Base-by-base conservation (phyloP, 169 alveolate species). In the Babesia bigemina region DNA sequence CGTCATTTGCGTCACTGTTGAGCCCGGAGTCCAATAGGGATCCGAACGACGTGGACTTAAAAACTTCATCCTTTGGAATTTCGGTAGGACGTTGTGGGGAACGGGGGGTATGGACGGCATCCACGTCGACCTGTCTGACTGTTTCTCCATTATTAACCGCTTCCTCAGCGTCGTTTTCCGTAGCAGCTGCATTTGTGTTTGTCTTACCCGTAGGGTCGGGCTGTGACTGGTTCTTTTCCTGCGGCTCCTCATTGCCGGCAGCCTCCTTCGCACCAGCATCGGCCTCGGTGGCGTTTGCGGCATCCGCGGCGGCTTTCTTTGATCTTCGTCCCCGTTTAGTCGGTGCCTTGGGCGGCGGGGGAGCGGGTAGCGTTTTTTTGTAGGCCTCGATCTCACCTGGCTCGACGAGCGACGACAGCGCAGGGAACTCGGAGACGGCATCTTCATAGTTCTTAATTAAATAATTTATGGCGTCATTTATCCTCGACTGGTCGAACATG, bases 381-480 rank as follows among this genome's bases (percentile, higher is more conserved):
- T 16, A 67, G 11, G 36, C 76, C 36, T 67, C 76, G 6, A 55
- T 55, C 44, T 67, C 76, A 44, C 45, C 24, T 3, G 58, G 49
- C 52, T 67, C 67, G 7, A 67, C 67, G n/a, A 67, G 65, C 22
- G 63, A 24, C 8, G 76, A 48, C 49, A 67, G 45, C n/a, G 19
- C 60, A 7, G 71, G 79, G 65, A 44, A 60, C 42, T 62, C 62
- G 21, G 45, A 6, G 42, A 71, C 49, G 44, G 78, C 53, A 0
- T 85, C 79, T n/a, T 79, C 65, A 22, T 79, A 65, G 62, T 85
- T 28, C 21, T 56, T 42, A 22, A 87, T 75, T 67, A 88, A 91
- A 7, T 92, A 84, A 39, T 83, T 60, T 63, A 89, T 84, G 16
- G 95, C 96, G 63, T 66, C 75, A 53, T 86, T 92, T 13, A 94